phyloP scores from a whole-genome alignment of 768 basidiomycete species.

The Trametes punicea region DNA sequence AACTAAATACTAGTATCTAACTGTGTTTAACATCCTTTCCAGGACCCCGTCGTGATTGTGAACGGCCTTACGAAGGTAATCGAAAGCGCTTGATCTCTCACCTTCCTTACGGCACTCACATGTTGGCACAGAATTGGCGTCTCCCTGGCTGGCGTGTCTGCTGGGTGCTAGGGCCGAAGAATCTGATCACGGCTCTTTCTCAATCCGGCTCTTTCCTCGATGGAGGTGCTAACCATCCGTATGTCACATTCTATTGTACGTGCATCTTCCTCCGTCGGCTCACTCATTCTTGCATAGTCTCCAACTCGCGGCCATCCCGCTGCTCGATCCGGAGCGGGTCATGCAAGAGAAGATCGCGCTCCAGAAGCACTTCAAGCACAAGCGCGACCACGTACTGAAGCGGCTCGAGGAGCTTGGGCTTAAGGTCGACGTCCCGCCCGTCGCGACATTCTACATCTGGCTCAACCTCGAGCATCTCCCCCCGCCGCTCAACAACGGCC shows the following conservation, averaged over 20 bases:
- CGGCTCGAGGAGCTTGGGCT: slow-evolving; percentile 79
- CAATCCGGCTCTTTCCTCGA: slow-evolving; percentile 93
- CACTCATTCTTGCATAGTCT: slow-evolving; percentile 52
- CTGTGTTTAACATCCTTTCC: neutral
- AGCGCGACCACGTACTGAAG: slow-evolving; percentile 85
- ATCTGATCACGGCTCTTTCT: slow-evolving; percentile 84
- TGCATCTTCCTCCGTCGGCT: too few relatives aligned
- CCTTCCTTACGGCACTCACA: slow-evolving; percentile 17
- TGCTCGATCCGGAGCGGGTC: slow-evolving; percentile 72
- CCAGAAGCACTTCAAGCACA: slow-evolving; percentile 86
- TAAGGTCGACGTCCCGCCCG: slow-evolving; percentile 72
- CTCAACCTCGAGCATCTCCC: slow-evolving; percentile 79
- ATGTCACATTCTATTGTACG: slow-evolving; percentile 32
- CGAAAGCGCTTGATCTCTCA: too few relatives aligned
- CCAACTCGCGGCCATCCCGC: slow-evolving; percentile 83
- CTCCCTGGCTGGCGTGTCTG: slow-evolving; percentile 94
- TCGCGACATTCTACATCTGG: slow-evolving; percentile 94
- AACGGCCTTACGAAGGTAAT: slow-evolving; percentile 88
- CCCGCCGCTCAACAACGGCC: slow-evolving; percentile 80
- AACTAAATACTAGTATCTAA: neutral
- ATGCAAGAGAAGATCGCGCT: slow-evolving; percentile 76
- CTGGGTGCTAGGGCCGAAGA: slow-evolving; percentile 91
- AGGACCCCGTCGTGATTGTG: slow-evolving; percentile 82
- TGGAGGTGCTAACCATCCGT: slow-evolving; percentile 94
- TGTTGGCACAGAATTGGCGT: slow-evolving; percentile 92